Base-by-base conservation (phyloP, 2,329 filamentous ascomycete species). In the Sporothrix humicola region DNA sequence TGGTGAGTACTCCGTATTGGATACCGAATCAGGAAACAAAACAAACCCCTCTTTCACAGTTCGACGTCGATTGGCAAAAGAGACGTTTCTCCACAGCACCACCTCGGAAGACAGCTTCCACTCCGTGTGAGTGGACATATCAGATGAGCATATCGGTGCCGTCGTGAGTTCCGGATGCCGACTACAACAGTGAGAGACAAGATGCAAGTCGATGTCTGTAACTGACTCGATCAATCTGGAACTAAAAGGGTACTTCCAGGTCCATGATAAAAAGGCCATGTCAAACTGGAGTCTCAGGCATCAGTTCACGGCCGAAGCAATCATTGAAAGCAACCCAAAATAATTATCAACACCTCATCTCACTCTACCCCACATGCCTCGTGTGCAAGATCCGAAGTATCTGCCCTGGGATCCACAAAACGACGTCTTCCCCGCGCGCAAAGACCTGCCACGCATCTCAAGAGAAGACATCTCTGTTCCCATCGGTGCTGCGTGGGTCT, bases 401-500 rank as follows among this genome's bases (percentile, higher is more conserved):
- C 52, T 72, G 1, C 71, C 71, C 0, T 72, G 71, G 71, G 37
- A 72, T 23, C 71, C 71, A 15, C 31, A 20, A 37, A 58, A 58
- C 50, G n/a, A 10, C 17, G 20, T 20, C 20, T 72, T 72, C 61
- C 71, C 71, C 10, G 15, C 61, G 15, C 31, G 61, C 15, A 15
- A 13, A 0, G 50, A 68, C 2, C 9, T 72, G 37, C 61, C 50
- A 46, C 20, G 17, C 12, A 8, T 20, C 56, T 7, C n/a, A 17
- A 26, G n/a, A 2, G 13, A 23, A 12, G 52, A 13, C 15, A 31
- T 4, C 7, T 9, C 9, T 2, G 71, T 63, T 1, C 71, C 71
- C 12, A 15, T 17, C 5, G 71, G 61, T 15, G 71, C 71, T 15
- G 71, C 71, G 13, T 72, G 72, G 72, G 81, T 85, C 8, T 86